Conservation (phyloP, 257 asterid species). For the Penstemon davidsonii region DNA sequence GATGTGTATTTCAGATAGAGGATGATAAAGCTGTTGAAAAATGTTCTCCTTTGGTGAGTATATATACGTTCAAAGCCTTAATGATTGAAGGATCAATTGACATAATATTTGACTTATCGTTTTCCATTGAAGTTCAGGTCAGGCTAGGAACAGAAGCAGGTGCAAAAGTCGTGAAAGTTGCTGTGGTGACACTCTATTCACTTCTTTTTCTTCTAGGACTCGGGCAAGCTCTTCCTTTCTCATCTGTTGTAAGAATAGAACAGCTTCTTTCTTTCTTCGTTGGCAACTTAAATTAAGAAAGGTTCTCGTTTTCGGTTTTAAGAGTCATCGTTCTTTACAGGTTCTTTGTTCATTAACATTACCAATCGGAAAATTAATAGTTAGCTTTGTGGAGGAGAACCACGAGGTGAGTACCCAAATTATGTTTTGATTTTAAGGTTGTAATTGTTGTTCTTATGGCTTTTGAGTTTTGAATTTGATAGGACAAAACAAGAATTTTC, state of each 20-base stretch:
- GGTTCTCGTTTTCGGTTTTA: background rate
- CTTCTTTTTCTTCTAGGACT: conserved; percentile 58
- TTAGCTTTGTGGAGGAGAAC: conserved; percentile 57
- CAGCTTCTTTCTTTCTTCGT: too few relatives aligned
- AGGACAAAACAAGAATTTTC: conserved; percentile 71
- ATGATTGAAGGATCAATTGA: conserved; percentile 12
- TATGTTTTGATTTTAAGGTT: background rate
- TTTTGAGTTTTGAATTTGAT: background rate
- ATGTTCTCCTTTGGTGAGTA: conserved; percentile 74
- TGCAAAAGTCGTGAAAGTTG: conserved; percentile 56
- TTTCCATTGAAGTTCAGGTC: conserved; percentile 46
- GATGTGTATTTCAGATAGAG: conserved; percentile 47
- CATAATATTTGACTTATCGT: background rate
- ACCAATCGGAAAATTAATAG: conserved; percentile 59
- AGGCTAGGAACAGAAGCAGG: conserved; percentile 73
- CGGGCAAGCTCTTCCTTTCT: conserved; percentile 58
- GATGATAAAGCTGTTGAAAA: conserved; percentile 76
- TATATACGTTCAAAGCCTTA: background rate
- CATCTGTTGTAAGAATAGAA: conserved; percentile 50
- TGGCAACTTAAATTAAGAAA: background rate
- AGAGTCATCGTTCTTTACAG: conserved; percentile 36
- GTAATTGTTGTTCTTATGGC: background rate
- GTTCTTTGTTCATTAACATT: conserved; percentile 59
- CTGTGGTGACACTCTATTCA: conserved; percentile 52
- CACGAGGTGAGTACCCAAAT: conserved; percentile 51